These are phyloP conservation scores for Laguncularia racemosa DNA, from an alignment of 345 rosid genomes.

Conservation along the genomic window DNA sequence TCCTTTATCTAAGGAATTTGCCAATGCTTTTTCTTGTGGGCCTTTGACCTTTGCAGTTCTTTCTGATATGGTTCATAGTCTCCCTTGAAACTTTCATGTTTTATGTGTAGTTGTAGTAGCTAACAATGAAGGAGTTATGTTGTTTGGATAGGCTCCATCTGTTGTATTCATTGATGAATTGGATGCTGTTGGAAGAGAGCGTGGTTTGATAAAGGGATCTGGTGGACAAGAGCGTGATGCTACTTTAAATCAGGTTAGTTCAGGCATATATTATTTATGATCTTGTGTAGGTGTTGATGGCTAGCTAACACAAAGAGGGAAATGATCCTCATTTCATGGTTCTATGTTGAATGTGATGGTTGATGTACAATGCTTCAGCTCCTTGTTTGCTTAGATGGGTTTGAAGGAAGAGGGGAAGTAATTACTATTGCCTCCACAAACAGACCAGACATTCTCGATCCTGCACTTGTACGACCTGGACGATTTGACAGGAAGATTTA, in stretches of 20 bases:
- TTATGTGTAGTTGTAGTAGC: not conserved
- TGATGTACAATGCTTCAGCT: constrained; percentile 39
- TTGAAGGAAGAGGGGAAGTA: constrained; percentile 96
- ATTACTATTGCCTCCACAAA: constrained; percentile 95
- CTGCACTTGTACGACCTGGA: constrained; percentile 93
- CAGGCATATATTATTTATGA: not conserved
- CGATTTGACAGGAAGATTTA: constrained; percentile 77
- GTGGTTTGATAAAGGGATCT: constrained; percentile 92
- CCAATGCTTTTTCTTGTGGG: too few species aligned
- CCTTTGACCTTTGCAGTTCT: too few species aligned
- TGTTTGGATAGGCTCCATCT: constrained; percentile 65
- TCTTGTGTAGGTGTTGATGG: not conserved
- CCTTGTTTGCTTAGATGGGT: constrained; percentile 88
- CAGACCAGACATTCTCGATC: constrained; percentile 93
- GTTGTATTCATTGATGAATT: constrained; percentile 88
- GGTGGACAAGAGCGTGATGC: constrained; percentile 99
- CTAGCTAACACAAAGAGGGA: too few species aligned
- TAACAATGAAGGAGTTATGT: not conserved
- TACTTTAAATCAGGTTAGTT: constrained; percentile 87
- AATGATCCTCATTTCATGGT: too few species aligned
- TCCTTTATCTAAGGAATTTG: too few species aligned
- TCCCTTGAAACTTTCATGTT: too few species aligned
- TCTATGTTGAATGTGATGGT: too few species aligned
- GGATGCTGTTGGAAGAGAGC: constrained; percentile 97
- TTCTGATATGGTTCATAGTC: too few species aligned